phyloP scores from a whole-genome alignment of 2,329 filamentous ascomycete species.

The Fusarium sp. region DNA sequence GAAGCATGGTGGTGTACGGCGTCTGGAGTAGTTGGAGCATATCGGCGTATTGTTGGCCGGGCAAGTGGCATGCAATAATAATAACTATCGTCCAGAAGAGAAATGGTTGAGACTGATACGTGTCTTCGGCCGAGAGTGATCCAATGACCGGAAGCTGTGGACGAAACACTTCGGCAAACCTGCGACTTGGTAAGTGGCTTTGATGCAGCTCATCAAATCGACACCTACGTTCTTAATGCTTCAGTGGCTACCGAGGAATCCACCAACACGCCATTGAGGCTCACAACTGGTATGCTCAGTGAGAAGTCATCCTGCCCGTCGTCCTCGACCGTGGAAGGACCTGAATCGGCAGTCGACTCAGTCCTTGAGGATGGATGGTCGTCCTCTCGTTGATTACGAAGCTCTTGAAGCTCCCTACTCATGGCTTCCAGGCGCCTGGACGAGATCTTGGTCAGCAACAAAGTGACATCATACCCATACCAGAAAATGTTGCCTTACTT shows the following conservation, averaged over 20 bases:
- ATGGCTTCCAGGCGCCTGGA: slow-evolving; percentile 32
- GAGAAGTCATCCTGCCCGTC: slow-evolving; percentile 21
- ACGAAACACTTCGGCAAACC: slow-evolving; percentile 31
- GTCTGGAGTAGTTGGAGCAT: not conserved
- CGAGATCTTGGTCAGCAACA: not conserved
- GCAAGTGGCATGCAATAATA: slow-evolving; percentile 15
- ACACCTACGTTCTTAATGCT: slow-evolving; percentile 21
- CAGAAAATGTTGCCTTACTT: slow-evolving; percentile 7
- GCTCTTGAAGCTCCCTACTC: slow-evolving; percentile 36
- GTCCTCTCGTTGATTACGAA: slow-evolving; percentile 21
- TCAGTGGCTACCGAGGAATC: slow-evolving; percentile 13
- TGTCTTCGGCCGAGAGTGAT: not conserved
- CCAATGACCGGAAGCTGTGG: slow-evolving; percentile 28
- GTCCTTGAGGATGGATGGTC: slow-evolving; percentile 1
- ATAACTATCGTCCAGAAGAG: slow-evolving; percentile 37
- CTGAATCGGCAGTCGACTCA: slow-evolving; percentile 2
- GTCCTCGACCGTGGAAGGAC: not conserved
- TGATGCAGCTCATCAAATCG: fast-evolving
- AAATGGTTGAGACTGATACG: slow-evolving; percentile 15
- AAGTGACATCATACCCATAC: not conserved
- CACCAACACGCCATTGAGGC: slow-evolving; percentile 4
- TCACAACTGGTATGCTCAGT: not conserved
- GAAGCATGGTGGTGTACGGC: slow-evolving; percentile 17
- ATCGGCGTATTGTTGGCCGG: not conserved
- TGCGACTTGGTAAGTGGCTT: not conserved